Base-by-base conservation (phyloP, 2,329 filamentous ascomycete genomes). In the Fusarium sp. region DNA sequence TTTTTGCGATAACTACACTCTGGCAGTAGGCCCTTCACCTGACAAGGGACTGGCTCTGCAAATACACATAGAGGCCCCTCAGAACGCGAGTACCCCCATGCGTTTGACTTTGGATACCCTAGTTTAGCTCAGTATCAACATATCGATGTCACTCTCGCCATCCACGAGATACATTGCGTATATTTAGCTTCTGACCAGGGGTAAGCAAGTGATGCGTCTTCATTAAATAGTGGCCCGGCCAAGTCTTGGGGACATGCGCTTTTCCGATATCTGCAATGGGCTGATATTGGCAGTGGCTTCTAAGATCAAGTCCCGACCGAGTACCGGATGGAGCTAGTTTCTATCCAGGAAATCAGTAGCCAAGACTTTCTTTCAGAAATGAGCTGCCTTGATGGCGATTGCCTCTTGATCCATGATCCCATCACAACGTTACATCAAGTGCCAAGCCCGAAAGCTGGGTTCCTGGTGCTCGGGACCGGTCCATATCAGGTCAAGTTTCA, bases 391-490 rank as follows among this genome's bases (percentile, higher is more conserved):
- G n/a, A 58, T 33, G 10, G 54, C n/a, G 10, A 58, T 29, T 60
- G 5, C 31, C 25, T 42, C 18, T 20, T 45, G 36, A 42, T 42
- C 22, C 57, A 42, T 60, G 54, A 58, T 60, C 22, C 25, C 38
- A 60, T 14, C 35, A 42, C 27, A 60, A 60, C 57, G 57, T 60
- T 60, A 60, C 57, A 60, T 60, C 31, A 40, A 16, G 36, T 42
- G 57, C 57, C 57, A 60, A 60, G 25, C 35, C 36, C 27, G 36
- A 25, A 8, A 38, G 35, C 20, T 36, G 11, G 11, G 16, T 60
- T 31, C 57, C 36, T n/a, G 25, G 16, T 36, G 5, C 36, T 42
- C 36, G 57, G 57, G 36, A 60, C 35, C 27, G 57, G 38, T 20
- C 35, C 22, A 58, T 58, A n/a, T 14, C n/a, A 27, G 22, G 35